These are phyloP conservation scores for Russula griseocarnosa DNA, from an alignment of 768 basidiomycete genomes.

Conservation along the genomic window DNA sequence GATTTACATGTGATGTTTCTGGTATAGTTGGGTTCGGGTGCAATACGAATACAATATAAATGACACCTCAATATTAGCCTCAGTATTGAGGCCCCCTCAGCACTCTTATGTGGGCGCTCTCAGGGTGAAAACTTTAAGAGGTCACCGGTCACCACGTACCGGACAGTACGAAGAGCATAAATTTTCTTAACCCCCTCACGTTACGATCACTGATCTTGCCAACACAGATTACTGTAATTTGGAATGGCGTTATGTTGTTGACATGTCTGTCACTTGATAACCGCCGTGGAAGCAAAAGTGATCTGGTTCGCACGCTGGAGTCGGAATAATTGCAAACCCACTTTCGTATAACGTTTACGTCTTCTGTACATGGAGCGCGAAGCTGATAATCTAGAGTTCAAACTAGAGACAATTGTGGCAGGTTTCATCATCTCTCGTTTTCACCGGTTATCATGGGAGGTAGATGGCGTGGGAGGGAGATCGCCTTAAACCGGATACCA, in stretches of 20 bases:
- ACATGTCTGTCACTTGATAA: background rate
- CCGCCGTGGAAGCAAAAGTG: background rate
- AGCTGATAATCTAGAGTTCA: conserved; percentile 6
- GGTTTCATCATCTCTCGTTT: background rate
- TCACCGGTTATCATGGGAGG: background rate
- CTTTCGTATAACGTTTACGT: conserved; percentile 1
- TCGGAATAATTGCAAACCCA: background rate
- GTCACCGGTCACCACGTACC: background rate
- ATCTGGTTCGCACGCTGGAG: background rate
- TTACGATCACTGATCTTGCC: conserved; percentile 2
- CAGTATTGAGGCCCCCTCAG: too few species aligned
- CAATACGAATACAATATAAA: too few species aligned
- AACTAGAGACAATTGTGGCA: too few species aligned
- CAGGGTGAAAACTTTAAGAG: background rate
- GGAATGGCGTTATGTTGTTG: background rate
- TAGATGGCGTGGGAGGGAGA: background rate
- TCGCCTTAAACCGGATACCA: background rate
- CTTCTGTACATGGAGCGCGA: background rate
- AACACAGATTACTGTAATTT: background rate
- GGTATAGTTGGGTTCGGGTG: too few species aligned
- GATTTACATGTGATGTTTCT: background rate
- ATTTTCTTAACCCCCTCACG: too few species aligned
- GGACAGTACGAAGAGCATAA: background rate
- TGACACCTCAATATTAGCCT: too few species aligned
- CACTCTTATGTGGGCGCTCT: background rate